Conservation (phyloP, 2,329 filamentous ascomycete genomes). For the Coniochaeta ligniaria region DNA sequence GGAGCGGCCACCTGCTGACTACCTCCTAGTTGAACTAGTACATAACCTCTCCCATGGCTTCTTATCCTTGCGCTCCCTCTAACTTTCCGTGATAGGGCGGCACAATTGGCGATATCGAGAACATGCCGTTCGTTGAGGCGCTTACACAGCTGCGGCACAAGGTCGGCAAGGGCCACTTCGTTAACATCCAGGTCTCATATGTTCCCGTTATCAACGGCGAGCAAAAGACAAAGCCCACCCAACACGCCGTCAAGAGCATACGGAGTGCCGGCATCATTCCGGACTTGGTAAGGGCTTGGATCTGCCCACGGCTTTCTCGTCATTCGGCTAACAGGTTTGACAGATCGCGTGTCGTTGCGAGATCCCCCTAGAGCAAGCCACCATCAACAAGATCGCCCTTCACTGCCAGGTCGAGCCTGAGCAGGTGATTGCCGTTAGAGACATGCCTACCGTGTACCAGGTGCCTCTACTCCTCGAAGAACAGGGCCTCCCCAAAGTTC, state of each 20-base stretch:
- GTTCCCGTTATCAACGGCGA: slow-evolving; percentile 66
- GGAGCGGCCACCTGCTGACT: slow-evolving; percentile 6
- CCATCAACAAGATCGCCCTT: slow-evolving; percentile 80
- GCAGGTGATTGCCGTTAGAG: slow-evolving; percentile 83
- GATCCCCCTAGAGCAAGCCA: slow-evolving; percentile 61
- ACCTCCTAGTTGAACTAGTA: slow-evolving; percentile 26
- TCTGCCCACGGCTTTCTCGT: background rate
- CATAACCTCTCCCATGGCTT: slow-evolving; percentile 9
- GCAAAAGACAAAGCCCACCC: slow-evolving; percentile 96
- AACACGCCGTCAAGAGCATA: slow-evolving; percentile 78
- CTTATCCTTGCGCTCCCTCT: background rate
- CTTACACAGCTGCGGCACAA: slow-evolving; percentile 70
- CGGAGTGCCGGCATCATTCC: slow-evolving; percentile 72
- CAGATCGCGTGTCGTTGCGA: slow-evolving; percentile 92
- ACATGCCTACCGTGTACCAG: slow-evolving; percentile 88
- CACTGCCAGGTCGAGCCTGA: slow-evolving; percentile 81
- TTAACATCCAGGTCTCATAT: slow-evolving; percentile 84
- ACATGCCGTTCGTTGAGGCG: slow-evolving; percentile 81
- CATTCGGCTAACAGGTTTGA: slow-evolving; percentile 8
- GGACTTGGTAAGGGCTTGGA: slow-evolving; percentile 47
- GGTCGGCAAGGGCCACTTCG: slow-evolving; percentile 71
- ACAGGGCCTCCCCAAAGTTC: slow-evolving; percentile 64
- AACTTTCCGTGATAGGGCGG: slow-evolving; percentile 8
- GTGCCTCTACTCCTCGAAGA: slow-evolving; percentile 87
- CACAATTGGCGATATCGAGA: slow-evolving; percentile 68